phyloP scores from a whole-genome alignment of 768 basidiomycete species.

The Calocybe cyanea region DNA sequence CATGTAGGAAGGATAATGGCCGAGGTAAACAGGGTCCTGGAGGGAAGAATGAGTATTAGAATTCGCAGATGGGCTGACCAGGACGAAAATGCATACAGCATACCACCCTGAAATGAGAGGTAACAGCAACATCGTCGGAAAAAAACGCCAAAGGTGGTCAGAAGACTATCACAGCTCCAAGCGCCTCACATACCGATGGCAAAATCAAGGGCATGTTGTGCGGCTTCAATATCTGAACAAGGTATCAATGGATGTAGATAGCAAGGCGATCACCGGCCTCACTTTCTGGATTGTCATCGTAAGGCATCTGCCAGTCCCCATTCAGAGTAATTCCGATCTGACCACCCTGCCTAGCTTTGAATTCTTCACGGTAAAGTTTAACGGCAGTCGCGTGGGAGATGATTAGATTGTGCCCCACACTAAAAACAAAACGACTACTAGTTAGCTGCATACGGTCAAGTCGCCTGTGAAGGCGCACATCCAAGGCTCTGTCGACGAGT shows the following conservation, averaged over 20 bases:
- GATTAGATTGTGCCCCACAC: slow-evolving; percentile 65
- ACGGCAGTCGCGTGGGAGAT: slow-evolving; percentile 67
- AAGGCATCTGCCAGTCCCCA: slow-evolving; percentile 73
- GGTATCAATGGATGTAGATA: neutral
- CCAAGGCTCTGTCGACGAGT: slow-evolving; percentile 67
- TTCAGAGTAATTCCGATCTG: slow-evolving; percentile 79
- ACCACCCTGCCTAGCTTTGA: slow-evolving; percentile 59
- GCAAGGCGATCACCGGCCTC: slow-evolving; percentile 19
- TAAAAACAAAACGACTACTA: slow-evolving; percentile 20
- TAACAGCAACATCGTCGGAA: slow-evolving; percentile 24
- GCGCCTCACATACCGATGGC: slow-evolving; percentile 50
- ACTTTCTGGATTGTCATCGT: slow-evolving; percentile 68
- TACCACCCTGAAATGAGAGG: slow-evolving; percentile 48
- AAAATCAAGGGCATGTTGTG: slow-evolving; percentile 69
- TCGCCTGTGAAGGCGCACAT: slow-evolving; percentile 39
- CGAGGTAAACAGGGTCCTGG: slow-evolving; percentile 69
- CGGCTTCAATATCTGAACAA: slow-evolving; percentile 56
- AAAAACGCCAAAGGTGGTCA: slow-evolving; percentile 6
- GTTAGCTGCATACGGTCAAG: neutral
- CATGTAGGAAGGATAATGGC: slow-evolving; percentile 61
- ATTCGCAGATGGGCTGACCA: neutral
- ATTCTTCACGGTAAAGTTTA: slow-evolving; percentile 63
- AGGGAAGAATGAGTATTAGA: slow-evolving; percentile 8
- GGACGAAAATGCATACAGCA: slow-evolving; percentile 35
- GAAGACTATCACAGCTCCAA: slow-evolving; percentile 18